Evolutionary conservation across 2,329 filamentous ascomycete species (phyloP), one percentile per base, ranked within the genome.

Genomic region (Magnaporthiopsis poae): DNA sequence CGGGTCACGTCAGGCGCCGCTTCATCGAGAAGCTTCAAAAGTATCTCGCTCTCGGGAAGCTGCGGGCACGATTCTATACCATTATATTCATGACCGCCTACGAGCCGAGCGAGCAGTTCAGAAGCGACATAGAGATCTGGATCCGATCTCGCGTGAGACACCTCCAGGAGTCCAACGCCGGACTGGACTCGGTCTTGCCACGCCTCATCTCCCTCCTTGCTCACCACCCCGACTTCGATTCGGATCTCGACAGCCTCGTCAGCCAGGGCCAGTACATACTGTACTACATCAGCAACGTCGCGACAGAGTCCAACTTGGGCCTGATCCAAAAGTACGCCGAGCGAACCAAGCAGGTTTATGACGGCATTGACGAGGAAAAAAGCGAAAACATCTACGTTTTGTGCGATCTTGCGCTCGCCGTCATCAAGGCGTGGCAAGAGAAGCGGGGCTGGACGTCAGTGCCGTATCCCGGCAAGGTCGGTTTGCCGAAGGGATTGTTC

Each of bases 261-360:
- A 91, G 96, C 73, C 93, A 96, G 75, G 88, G 91, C 7, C 88
- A 88, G 71, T 99, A 98, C 75, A 88, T 99, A 67, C 76, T 97
- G 60, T 97, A 94, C 78, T 99, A 96, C 74, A 82, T 98, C 62
- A 88, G 84, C 69, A 87, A 88, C 56, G 88, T 97, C 25, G 91
- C 91, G 12, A 94, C 88, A 0, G 90, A 96, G 75, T 86, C 91
- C 61, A 99, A 97, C 72, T 82, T 98, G 21, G 90, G 90, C 0
- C 81, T 96, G 68, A 92, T 99, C 60, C 95, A 90, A 80, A 92
- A 95, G 75, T 90, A 97, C 69, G 92, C 92, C 15, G 93, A 98
- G 77, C 88, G 92, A 12, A 89, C 96, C 66, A 99, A 99, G 81
- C 90, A 94, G 76, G 90, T 93, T 12, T 84, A 86, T 60, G 95